Base-by-base conservation (phyloP, 73 alveolate species). In the Uronychia setigera region DNA sequence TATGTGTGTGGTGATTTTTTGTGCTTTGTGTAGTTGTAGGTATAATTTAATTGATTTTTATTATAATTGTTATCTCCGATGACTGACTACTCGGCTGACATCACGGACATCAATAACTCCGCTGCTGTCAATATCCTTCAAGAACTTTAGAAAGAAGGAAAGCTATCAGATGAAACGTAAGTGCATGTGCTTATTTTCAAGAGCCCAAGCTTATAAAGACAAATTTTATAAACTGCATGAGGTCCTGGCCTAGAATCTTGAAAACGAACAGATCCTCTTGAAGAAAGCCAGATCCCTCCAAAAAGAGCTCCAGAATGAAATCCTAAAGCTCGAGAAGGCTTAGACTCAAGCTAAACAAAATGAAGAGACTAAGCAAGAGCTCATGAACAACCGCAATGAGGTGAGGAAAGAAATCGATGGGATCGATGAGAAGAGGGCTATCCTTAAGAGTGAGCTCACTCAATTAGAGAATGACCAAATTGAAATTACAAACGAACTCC, bases 351-450 rank as follows among this genome's bases (percentile, higher is more conserved):
- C 92, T 84, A 80, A 93, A 81, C 86, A 94, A 58, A 96, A 92
- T 76, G 97, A 96, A 74, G 94, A 93, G 80, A 96, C 96, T 1
- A 82, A 82, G 67, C 81, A 88, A 80, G 99, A 94, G 83, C 92
- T 86, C 58, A 88, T 87, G 59, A 85, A 75, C 82, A 90, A 87
- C 31, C 79, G 80, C 32, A 80, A 74, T 59, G 92, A 85, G 29
- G 92, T 90, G 81, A 79, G 88, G 26, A 78, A 88, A 28, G 91
- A 87, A 27, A 81, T 80, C 14, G 95, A 90, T 29, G 85, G 92
- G 31, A 87, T 90, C 35, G 97, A 94, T 31, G 94, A 88, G 80
- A 60, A 91, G 11, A 80, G 92, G 46, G 77, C 80, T 26, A 85
- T 85, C 74, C 82, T 92, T 57, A 93, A 89, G 32, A 57, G 46